Evolutionary conservation across 148 eudicot species (phyloP).

Genomic region (Tetragonia tetragonoides): DNA sequence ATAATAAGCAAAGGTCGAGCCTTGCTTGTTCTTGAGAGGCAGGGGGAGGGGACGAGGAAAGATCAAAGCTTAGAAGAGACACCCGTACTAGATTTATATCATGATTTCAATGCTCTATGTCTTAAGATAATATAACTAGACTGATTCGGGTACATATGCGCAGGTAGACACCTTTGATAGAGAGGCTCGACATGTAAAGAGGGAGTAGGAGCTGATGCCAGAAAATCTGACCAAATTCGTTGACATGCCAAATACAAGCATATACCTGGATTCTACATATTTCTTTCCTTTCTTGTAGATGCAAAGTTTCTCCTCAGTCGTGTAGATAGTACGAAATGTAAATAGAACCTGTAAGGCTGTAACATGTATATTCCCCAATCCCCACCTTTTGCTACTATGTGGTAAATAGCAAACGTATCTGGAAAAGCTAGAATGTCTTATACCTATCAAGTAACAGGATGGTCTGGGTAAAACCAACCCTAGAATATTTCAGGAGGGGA

Average conservation of each 20-base stretch:
- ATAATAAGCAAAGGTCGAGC: too few relatives aligned
- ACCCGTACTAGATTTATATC: background rate
- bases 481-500: too few relatives aligned
- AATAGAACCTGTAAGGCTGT: background rate
- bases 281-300: background rate
- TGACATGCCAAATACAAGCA: background rate
- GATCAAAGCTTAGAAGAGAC: too few relatives aligned
- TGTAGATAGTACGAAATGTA: background rate
- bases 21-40: too few relatives aligned
- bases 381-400: background rate
- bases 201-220: background rate
- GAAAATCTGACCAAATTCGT: background rate
- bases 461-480: too few relatives aligned
- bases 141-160: background rate
- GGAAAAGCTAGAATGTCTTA: too few relatives aligned
- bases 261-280: too few relatives aligned
- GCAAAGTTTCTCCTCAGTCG: background rate
- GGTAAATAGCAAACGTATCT: too few relatives aligned
- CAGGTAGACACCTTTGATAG: background rate
- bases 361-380: background rate
- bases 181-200: slow-evolving; percentile 5
- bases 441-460: too few relatives aligned
- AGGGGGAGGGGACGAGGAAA: too few relatives aligned
- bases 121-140: background rate
- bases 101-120: background rate